Evolutionary conservation across 164 flowering plant genomes (phyloP).

Genomic region (Liriodendron chinense): DNA sequence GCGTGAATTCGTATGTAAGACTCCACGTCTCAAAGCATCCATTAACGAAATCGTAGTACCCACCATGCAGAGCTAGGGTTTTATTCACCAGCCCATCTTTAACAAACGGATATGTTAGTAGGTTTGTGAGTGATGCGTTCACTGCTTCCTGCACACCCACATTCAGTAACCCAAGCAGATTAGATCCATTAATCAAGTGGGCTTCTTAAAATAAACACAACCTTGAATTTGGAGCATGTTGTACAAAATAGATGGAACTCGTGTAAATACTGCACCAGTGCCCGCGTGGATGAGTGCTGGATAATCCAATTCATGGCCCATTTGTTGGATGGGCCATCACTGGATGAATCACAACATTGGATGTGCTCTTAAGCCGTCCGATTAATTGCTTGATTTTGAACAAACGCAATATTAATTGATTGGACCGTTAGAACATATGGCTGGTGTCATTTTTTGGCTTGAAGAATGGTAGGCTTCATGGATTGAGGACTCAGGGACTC

Average conservation of each 20-base stretch:
- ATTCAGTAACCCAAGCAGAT: not conserved
- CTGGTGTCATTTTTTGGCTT: too few relatives aligned
- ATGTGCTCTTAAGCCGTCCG: too few relatives aligned
- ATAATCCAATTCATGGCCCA: not conserved
- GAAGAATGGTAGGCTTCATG: too few relatives aligned
- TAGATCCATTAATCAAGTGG: too few relatives aligned
- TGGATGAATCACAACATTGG: too few relatives aligned
- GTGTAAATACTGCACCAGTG: not conserved
- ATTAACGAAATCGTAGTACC: conserved; percentile 76
- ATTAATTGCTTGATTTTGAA: too few relatives aligned
- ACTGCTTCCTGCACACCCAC: conserved; percentile 78
- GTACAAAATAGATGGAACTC: not conserved
- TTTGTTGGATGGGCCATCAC: not conserved
- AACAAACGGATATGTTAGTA: conserved; percentile 86
- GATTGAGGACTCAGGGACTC: too few relatives aligned
- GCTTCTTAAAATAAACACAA: not conserved
- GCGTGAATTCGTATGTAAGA: conserved; percentile 53
- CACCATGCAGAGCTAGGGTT: conserved; percentile 82
- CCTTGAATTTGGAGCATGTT: not conserved
- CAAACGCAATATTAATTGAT: too few relatives aligned
- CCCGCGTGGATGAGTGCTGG: not conserved
- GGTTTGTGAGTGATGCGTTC: conserved; percentile 75
- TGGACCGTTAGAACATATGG: too few relatives aligned
- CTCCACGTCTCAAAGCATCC: conserved; percentile 83
- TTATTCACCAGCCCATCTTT: conserved; percentile 75